A percentile compares a stretch with the other conserved stretches of the same genome.
Conservation (phyloP, 768 basidiomycete species). For the Amanita inopinata region DNA sequence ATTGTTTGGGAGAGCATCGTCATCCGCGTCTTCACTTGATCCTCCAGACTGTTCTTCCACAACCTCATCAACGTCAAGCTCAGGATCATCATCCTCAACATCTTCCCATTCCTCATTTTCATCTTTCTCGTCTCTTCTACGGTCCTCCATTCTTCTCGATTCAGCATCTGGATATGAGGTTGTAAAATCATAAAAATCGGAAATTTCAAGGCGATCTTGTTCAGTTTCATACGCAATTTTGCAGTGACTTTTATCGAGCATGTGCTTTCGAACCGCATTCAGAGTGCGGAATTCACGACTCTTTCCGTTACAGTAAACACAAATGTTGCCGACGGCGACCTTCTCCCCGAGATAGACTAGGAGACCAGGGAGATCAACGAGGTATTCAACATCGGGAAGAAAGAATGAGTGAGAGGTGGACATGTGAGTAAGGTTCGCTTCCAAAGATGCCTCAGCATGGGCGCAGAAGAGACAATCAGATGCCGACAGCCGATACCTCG, state of each 20-base stretch:
- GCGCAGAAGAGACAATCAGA: slow-evolving; percentile 85
- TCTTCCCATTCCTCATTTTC: slow-evolving; percentile 25
- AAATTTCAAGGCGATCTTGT: slow-evolving; percentile 72
- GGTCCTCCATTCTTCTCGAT: no score
- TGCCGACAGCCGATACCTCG: slow-evolving; percentile 51
- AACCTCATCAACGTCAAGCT: slow-evolving; percentile 31
- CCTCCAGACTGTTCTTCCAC: slow-evolving; percentile 31
- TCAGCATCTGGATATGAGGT: slow-evolving; percentile 58
- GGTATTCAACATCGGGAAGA: slow-evolving; percentile 87
- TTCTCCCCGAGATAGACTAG: slow-evolving; percentile 86
- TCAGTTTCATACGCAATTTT: slow-evolving; percentile 88
- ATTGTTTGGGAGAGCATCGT: slow-evolving; percentile 32
- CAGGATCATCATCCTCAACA: slow-evolving; percentile 26
- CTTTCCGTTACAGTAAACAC: slow-evolving; percentile 81
- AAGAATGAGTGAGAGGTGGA: slow-evolving; percentile 83
- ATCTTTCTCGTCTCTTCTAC: slow-evolving; percentile 14
- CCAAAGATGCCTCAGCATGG: slow-evolving; percentile 35
- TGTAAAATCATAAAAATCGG: slow-evolving; percentile 91
- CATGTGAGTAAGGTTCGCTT: slow-evolving; percentile 82
- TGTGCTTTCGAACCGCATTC: slow-evolving; percentile 89
- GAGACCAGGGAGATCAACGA: slow-evolving; percentile 76
- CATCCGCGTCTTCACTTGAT: slow-evolving; percentile 26
- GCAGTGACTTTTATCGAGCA: slow-evolving; percentile 94
- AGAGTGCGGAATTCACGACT: slow-evolving; percentile 75
- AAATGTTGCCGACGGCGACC: slow-evolving; percentile 86